Evolutionary conservation across 2,329 filamentous ascomycete genomes (phyloP), one percentile per base, ranked within the genome.

Genomic region (Phyllosticta citriasiana): DNA sequence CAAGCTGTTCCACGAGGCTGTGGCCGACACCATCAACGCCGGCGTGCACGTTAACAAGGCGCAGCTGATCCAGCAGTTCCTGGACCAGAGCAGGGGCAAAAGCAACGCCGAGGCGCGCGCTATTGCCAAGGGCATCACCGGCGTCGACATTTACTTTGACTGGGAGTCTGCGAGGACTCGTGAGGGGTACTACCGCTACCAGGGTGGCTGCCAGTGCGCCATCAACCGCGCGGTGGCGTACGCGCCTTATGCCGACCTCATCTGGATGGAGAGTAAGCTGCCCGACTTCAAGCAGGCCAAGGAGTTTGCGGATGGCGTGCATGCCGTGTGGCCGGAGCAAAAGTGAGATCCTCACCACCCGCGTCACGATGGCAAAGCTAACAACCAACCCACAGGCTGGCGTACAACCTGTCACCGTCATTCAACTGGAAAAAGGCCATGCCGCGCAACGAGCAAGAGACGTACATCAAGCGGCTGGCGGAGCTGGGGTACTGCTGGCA

Each of bases 371-470:
- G 51, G 54, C 24, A 52, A 35, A 60, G 30, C 60, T 51, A 12
- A 60, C 59, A 58, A 33, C 2, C 26, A 6, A 55, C 10, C 19
- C 52, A 35, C 67, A 94, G 89, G 74, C 88, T 99, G 63, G 88
- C 94, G 4, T 99, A 99, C 82, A 99, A 99, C 82, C 87, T 99
- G 66, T 97, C 91, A 0, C 94, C 94, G 30, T 96, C 91, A 3
- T 99, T 99, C 88, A 99, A 99, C 85, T 99, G 94, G 94, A 97
- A 97, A 82, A 83, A 91, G 62, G 94, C 93, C 69, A 97, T 97
- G 92, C 83, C 90, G 53, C 85, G 88, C 66, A 82, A 83, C 59
- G 93, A 97, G 74, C 94, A 99, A 79, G 91, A 96, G 79, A 99
- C 94, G 22, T 99, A 97, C 80, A 99, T 99, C 79, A 81, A 86